phyloP scores from a whole-genome alignment of 2,329 filamentous ascomycete genomes.

The Gaeumannomyces tritici region DNA sequence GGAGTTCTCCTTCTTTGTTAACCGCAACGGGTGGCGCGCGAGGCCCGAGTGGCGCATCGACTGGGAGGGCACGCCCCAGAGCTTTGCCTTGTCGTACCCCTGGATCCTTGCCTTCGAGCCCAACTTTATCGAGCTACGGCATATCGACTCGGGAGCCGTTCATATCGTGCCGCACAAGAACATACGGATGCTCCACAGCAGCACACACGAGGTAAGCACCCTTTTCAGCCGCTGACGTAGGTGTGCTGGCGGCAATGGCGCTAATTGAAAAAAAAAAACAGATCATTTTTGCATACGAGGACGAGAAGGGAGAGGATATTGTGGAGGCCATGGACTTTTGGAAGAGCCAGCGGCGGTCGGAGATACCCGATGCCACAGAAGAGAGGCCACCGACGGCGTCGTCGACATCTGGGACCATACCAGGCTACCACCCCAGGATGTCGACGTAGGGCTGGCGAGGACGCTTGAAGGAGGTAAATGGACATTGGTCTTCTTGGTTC shows the following conservation, averaged over 20 bases:
- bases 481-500: neutral
- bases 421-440: neutral
- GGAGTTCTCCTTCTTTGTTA: constrained; percentile 98
- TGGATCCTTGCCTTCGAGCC: constrained; percentile 97
- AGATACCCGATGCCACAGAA: neutral
- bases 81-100: constrained; percentile 89
- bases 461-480: neutral
- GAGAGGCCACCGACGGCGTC: neutral
- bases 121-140: constrained; percentile 93
- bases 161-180: constrained; percentile 96
- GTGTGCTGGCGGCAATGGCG: neutral
- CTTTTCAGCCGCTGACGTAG: too few species aligned
- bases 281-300: constrained; percentile 97
- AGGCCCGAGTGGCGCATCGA: constrained; percentile 94
- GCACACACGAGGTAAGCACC: constrained; percentile 80
- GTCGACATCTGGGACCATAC: neutral
- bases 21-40: constrained; percentile 94
- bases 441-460: neutral
- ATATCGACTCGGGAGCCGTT: constrained; percentile 89
- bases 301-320: constrained; percentile 86
- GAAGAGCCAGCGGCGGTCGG: constrained; percentile 51
- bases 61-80: constrained; percentile 89
- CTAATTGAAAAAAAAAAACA: constrained; percentile 24
- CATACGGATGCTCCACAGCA: constrained; percentile 94
- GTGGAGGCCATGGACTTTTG: constrained; percentile 96